Percentiles rank a stretch among this genome's conserved stretches.
These are phyloP conservation scores for Aspergillus sergii DNA, from an alignment of 2,329 filamentous ascomycete species.

Conservation along the genomic window DNA sequence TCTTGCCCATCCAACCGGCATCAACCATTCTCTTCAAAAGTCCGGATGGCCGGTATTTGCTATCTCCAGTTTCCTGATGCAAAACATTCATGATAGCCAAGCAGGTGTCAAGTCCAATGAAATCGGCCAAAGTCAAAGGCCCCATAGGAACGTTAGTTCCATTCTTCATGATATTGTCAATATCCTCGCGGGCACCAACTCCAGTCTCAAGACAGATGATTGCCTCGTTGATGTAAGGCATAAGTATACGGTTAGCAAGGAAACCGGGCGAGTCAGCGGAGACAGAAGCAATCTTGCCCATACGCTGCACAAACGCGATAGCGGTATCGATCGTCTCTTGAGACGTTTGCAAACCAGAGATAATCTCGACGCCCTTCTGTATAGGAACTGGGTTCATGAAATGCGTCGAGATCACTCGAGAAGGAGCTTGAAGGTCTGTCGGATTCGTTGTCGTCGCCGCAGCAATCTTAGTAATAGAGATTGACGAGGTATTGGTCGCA, in stretches of 20 bases:
- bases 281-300: constrained; percentile 89
- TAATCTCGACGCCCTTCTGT: constrained; percentile 97
- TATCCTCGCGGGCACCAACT: constrained; percentile 84
- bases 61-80: constrained; percentile 87
- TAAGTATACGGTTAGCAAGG: constrained; percentile 92
- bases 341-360: constrained; percentile 89
- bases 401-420: constrained; percentile 90
- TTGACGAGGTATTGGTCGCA: constrained; percentile 98
- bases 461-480: constrained; percentile 94
- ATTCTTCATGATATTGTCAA: constrained; percentile 99
- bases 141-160: constrained; percentile 99
- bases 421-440: constrained; percentile 76
- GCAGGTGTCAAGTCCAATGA: constrained; percentile 96
- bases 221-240: constrained; percentile 99
- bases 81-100: constrained; percentile 96
- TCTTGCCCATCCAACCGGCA: constrained; percentile 97
- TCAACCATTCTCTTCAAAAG: constrained; percentile 94
- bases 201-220: constrained; percentile 94
- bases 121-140: constrained; percentile 88
- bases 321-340: constrained; percentile 78
- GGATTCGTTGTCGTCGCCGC: constrained; percentile 79
- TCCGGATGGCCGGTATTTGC: constrained; percentile 90
- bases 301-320: constrained; percentile 80
- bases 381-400: constrained; percentile 99
- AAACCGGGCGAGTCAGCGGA: constrained; percentile 92